A percentile compares a stretch with the other conserved stretches of the same genome.
Evolutionary conservation across 2,329 filamentous ascomycete genomes (phyloP).

Genomic region (Calonectria ilicicola): DNA sequence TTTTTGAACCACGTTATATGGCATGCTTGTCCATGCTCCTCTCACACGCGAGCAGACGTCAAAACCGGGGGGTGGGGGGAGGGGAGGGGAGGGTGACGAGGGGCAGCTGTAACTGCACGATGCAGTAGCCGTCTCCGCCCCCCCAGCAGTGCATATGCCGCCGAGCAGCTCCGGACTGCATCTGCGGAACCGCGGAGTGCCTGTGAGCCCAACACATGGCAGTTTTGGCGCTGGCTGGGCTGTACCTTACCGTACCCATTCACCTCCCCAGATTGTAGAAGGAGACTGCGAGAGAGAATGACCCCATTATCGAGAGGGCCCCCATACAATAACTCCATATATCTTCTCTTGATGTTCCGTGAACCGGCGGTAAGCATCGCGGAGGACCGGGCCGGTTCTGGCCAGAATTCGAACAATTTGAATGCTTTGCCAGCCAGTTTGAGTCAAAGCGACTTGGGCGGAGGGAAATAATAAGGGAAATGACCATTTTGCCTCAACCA

Average conservation of each 20-base stretch:
- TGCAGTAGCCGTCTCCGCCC: slow-evolving; percentile 7
- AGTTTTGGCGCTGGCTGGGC: neutral
- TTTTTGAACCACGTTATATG: neutral
- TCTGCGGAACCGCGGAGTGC: neutral
- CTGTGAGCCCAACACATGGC: slow-evolving; percentile 2
- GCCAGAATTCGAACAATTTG: neutral
- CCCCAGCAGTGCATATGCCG: slow-evolving; percentile 12
- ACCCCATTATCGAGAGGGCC: neutral
- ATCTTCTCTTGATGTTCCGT: neutral
- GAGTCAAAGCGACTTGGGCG: neutral
- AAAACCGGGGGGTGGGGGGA: neutral
- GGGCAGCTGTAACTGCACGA: slow-evolving; percentile 11
- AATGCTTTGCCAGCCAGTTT: neutral
- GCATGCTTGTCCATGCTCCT: neutral
- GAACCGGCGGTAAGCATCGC: slow-evolving; percentile 15
- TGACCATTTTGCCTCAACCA: neutral
- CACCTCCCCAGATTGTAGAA: neutral
- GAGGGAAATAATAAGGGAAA: neutral
- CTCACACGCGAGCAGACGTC: neutral
- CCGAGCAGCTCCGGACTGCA: neutral
- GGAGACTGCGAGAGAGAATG: slow-evolving; percentile 2
- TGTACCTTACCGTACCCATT: neutral
- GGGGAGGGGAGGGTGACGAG: neutral
- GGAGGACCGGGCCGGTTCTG: slow-evolving; percentile 19
- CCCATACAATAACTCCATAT: neutral